These are phyloP conservation scores for Zelopaecilomyces penicillatus DNA, from an alignment of 2,329 filamentous ascomycete genomes.

Conservation along the genomic window DNA sequence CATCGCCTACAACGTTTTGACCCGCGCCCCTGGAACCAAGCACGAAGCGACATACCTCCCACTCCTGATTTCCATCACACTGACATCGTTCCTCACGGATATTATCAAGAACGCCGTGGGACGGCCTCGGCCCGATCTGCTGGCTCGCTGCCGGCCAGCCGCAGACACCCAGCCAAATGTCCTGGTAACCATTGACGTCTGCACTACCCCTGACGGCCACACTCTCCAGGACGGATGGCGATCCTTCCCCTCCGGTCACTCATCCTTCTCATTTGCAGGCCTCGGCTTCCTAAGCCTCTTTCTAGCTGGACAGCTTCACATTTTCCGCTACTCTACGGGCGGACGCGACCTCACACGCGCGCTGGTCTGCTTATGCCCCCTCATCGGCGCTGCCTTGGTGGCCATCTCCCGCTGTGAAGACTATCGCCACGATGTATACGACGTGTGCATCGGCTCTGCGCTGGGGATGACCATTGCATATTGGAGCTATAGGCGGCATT, in stretches of 20 bases:
- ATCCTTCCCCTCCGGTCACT: conserved; percentile 74
- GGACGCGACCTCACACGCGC: conserved; percentile 47
- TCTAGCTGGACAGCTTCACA: conserved; percentile 56
- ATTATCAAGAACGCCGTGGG: conserved; percentile 84
- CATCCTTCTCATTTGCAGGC: conserved; percentile 69
- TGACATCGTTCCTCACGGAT: conserved; percentile 80
- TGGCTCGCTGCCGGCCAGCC: conserved; percentile 71
- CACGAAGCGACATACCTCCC: conserved; percentile 79
- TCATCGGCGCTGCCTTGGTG: conserved; percentile 57
- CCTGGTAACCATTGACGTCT: conserved; percentile 59
- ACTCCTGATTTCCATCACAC: conserved; percentile 65
- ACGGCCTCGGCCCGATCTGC: conserved; percentile 54
- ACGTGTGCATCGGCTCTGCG: conserved; percentile 53
- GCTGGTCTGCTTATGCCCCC: conserved; percentile 48
- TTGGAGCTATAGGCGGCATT: conserved; percentile 60
- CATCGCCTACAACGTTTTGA: conserved; percentile 53
- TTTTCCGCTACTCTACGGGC: conserved; percentile 39
- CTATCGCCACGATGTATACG: conserved; percentile 64
- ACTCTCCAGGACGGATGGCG: conserved; percentile 75
- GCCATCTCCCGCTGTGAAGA: conserved; percentile 62
- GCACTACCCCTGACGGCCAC: conserved; percentile 62
- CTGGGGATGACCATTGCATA: conserved; percentile 53
- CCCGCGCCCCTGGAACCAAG: conserved; percentile 63
- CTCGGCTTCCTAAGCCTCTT: conserved; percentile 67
- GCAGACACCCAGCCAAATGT: conserved; percentile 36